Evolutionary conservation across 495 filamentous ascomycete species (phyloP).

Genomic region (Xylaria grammica): DNA sequence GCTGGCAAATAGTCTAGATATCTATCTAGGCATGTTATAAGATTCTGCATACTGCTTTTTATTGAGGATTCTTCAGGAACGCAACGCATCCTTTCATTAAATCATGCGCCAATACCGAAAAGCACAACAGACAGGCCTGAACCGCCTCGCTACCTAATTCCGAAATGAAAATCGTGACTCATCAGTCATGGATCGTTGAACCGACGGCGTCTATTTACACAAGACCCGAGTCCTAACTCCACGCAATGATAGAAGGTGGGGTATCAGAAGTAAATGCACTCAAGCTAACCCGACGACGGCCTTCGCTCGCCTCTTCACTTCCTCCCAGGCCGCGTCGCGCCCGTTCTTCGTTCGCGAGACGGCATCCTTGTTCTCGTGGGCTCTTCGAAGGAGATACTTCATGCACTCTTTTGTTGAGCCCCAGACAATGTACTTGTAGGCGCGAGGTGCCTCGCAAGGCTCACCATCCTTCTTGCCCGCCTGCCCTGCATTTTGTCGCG

Average conservation of each 20-base stretch:
- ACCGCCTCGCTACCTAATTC: neutral
- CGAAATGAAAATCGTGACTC: neutral
- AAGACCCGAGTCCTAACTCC: neutral
- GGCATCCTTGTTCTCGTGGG: slow-evolving; percentile 91
- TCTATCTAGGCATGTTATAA: neutral
- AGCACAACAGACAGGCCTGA: neutral
- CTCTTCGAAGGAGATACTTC: slow-evolving; percentile 85
- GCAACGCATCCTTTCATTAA: neutral
- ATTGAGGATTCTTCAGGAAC: neutral
- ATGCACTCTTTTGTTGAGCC: slow-evolving; percentile 90
- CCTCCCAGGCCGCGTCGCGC: slow-evolving; percentile 71
- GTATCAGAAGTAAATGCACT: slow-evolving; percentile 10
- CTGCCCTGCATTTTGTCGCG: slow-evolving; percentile 21
- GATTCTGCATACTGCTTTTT: neutral
- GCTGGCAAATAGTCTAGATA: neutral
- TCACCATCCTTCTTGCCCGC: slow-evolving; percentile 18
- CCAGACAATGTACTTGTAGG: slow-evolving; percentile 93
- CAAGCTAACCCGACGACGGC: slow-evolving; percentile 45
- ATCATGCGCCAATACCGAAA: neutral
- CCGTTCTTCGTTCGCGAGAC: slow-evolving; percentile 77
- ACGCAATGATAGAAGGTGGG: neutral
- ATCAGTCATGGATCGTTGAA: slow-evolving; percentile 8
- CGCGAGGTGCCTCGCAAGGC: slow-evolving; percentile 57
- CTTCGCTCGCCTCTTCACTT: slow-evolving; percentile 68
- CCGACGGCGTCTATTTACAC: neutral